Conservation (phyloP, 2,329 filamentous ascomycete genomes). For the Escovopsis sp. region DNA sequence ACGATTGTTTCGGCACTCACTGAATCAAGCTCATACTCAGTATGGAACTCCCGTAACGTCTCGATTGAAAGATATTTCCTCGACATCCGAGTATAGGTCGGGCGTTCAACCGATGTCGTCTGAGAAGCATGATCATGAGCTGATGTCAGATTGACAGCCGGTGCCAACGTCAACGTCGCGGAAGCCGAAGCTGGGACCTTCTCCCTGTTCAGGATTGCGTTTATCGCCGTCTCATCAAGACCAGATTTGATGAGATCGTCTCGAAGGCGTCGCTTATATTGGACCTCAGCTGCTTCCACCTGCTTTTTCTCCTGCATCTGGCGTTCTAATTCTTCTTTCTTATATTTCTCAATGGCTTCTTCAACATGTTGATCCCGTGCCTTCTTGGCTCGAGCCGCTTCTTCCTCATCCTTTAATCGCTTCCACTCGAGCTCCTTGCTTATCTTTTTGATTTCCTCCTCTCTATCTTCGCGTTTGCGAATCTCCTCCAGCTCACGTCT, state of each 20-base stretch:
- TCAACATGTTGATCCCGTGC: slow-evolving; percentile 2
- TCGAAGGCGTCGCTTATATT: slow-evolving; percentile 41
- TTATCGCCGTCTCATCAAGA: slow-evolving; percentile 42
- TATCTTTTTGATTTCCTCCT: slow-evolving; percentile 35
- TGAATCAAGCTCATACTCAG: slow-evolving; percentile 43
- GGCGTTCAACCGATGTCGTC: slow-evolving; percentile 17
- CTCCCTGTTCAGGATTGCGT: slow-evolving; percentile 43
- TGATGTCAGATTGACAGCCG: background rate
- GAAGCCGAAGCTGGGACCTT: slow-evolving; percentile 24
- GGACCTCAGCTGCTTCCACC: slow-evolving; percentile 33
- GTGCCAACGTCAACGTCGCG: background rate
- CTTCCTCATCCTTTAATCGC: slow-evolving; percentile 28
- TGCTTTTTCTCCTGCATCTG: slow-evolving; percentile 31
- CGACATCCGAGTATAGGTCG: slow-evolving; percentile 51
- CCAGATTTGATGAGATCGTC: slow-evolving; percentile 45
- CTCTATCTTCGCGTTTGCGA: slow-evolving; percentile 29
- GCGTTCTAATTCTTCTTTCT: slow-evolving; percentile 33
- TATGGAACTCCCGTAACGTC: slow-evolving; percentile 38
- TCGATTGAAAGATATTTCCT: slow-evolving; percentile 47
- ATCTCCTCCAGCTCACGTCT: slow-evolving; percentile 34
- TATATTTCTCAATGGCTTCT: slow-evolving; percentile 32
- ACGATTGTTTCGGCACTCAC: slow-evolving; percentile 24
- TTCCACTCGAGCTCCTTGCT: slow-evolving; percentile 37
- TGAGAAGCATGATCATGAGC: background rate
- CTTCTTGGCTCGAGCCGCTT: slow-evolving; percentile 22